Evolutionary conservation across 1,284 basidiomycete genomes (phyloP).

Genomic region (Cerioporus squamosus): DNA sequence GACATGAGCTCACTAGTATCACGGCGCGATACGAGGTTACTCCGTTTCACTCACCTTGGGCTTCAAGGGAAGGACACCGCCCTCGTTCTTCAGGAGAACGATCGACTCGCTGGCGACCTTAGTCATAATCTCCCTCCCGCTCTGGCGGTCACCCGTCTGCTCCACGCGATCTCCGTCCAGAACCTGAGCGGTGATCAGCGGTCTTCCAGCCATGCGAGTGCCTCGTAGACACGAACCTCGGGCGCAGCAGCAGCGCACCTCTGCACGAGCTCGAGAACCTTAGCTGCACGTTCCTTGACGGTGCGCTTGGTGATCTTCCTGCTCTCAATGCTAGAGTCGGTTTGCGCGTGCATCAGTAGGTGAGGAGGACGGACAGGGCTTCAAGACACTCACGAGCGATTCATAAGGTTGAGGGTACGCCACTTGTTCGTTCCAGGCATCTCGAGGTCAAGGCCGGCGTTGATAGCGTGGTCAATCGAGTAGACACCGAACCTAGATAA

Average conservation of each 20-base stretch:
- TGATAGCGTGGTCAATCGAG: constrained; percentile 66
- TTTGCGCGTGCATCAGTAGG: neutral
- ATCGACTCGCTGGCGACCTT: constrained; percentile 67
- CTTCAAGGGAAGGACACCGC: constrained; percentile 61
- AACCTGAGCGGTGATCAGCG: too few species aligned
- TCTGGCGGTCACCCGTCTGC: constrained; percentile 60
- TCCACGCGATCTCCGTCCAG: constrained; percentile 67
- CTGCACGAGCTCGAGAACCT: constrained; percentile 68
- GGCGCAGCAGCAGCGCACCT: constrained; percentile 64
- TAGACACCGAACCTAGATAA: constrained; percentile 76
- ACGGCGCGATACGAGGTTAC: neutral
- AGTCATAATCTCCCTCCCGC: constrained; percentile 65
- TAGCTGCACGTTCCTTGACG: constrained; percentile 69
- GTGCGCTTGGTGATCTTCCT: constrained; percentile 69
- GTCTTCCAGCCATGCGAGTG: too few species aligned
- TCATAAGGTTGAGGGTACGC: constrained; percentile 67
- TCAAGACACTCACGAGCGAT: constrained; percentile 46
- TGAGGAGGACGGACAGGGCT: neutral
- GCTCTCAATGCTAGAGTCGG: constrained; percentile 44
- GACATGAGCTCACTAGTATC: neutral
- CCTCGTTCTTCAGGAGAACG: constrained; percentile 77
- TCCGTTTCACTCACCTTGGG: constrained; percentile 32
- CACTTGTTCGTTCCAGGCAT: constrained; percentile 79
- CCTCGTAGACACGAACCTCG: constrained; percentile 45
- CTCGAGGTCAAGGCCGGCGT: constrained; percentile 80